Evolutionary conservation across 2,329 filamentous ascomycete genomes (phyloP).

Genomic region (Lachnellula suecica): DNA sequence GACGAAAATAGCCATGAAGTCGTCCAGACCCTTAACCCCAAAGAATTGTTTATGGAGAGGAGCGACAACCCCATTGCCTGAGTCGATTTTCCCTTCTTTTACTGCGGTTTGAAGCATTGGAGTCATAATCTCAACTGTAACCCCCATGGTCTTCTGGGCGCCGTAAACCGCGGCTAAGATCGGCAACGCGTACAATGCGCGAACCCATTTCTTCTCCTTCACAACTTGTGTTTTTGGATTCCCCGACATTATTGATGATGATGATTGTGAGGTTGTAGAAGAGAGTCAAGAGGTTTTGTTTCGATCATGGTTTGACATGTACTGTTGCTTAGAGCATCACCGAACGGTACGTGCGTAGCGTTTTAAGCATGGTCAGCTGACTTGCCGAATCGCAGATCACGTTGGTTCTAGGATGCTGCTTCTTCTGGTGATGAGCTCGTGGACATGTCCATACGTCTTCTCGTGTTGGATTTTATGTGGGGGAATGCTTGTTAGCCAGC

Average conservation of each 20-base stretch:
- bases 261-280: constrained; percentile 28
- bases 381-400: constrained; percentile 21
- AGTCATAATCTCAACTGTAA: constrained; percentile 2
- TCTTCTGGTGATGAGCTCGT: constrained; percentile 26
- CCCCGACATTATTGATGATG: constrained; percentile 30
- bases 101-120: neutral
- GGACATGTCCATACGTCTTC: no score
- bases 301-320: no score
- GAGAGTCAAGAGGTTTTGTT: no score
- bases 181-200: constrained; percentile 25
- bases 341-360: no score
- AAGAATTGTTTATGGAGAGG: constrained; percentile 16
- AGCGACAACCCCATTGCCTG: neutral
- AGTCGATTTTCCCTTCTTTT: neutral
- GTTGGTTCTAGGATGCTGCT: constrained; percentile 20
- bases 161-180: constrained; percentile 16
- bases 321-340: no score
- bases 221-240: constrained; percentile 28
- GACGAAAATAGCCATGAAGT: constrained; percentile 19
- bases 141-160: constrained; percentile 18
- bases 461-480: no score
- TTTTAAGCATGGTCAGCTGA: constrained; percentile 22
- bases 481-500: no score
- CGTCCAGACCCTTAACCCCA: constrained; percentile 17
- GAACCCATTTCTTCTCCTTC: constrained; percentile 24